phyloP scores from a whole-genome alignment of 2,329 filamentous ascomycete species.

The Xylaria sp. region DNA sequence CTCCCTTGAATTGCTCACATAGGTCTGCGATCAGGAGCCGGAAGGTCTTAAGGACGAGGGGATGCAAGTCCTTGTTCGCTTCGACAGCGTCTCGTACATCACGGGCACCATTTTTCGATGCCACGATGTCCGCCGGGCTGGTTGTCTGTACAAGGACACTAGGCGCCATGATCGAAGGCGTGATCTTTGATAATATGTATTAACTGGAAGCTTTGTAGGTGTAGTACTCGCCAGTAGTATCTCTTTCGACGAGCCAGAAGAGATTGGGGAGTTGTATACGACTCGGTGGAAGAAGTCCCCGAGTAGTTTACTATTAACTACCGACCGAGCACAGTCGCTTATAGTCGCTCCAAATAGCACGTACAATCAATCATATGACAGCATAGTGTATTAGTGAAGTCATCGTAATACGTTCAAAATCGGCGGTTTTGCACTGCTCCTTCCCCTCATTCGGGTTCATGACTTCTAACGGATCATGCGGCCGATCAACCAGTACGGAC shows the following conservation, averaged over 20 bases:
- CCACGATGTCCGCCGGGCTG: not conserved
- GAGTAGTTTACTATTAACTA: not conserved
- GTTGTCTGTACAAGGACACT: not conserved
- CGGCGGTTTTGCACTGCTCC: not conserved
- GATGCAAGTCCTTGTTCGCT: not conserved
- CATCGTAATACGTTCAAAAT: not conserved
- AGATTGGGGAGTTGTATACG: not conserved
- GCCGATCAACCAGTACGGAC: not conserved
- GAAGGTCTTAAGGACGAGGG: constrained; percentile 46
- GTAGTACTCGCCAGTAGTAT: not conserved
- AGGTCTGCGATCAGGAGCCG: constrained; percentile 67
- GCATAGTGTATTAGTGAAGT: not conserved
- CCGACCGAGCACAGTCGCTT: not conserved
- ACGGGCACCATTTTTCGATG: not conserved
- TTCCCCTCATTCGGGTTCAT: not conserved
- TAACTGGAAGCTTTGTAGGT: not conserved
- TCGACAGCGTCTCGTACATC: not conserved
- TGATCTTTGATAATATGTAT: not conserved
- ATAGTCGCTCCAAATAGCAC: not conserved
- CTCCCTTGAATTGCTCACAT: constrained; percentile 70
- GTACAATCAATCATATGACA: not conserved
- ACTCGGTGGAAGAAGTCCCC: too few relatives aligned
- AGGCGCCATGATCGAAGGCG: not conserved
- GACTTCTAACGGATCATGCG: not conserved
- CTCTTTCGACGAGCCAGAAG: not conserved